A percentile compares a stretch with the other conserved stretches of the same genome.
Conservation (phyloP, 1,284 basidiomycete genomes). For the Cutaneotrichosporon curvatum region DNA sequence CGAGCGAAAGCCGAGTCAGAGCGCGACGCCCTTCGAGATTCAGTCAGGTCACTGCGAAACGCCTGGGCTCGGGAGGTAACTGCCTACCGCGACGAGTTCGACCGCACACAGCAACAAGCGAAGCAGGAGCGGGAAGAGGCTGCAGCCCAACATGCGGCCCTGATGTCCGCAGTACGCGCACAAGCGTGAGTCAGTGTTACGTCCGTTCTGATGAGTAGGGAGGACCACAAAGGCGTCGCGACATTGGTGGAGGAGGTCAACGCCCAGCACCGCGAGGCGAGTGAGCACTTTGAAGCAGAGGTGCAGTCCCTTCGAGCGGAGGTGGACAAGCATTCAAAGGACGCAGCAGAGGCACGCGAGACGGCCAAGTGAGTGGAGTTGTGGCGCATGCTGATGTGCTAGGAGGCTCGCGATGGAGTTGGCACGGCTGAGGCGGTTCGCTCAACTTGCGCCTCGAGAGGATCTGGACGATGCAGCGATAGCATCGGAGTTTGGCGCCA, state of each 20-base stretch:
- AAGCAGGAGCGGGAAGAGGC: slow-evolving; percentile 31
- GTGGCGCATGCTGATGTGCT: background rate
- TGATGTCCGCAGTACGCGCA: slow-evolving; percentile 31
- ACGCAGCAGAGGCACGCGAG: slow-evolving; percentile 19
- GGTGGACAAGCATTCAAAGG: slow-evolving; percentile 22
- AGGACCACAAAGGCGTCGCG: slow-evolving; percentile 25
- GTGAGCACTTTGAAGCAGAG: slow-evolving; percentile 21
- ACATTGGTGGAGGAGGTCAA: slow-evolving; percentile 22
- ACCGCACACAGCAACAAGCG: slow-evolving; percentile 21
- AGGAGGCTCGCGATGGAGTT: background rate
- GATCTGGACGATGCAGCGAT: slow-evolving; percentile 2
- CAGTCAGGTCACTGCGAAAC: slow-evolving; percentile 35
- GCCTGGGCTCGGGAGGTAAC: slow-evolving; percentile 40
- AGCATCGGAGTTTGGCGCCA: background rate
- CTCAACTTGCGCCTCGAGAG: background rate
- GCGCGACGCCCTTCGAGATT: slow-evolving; percentile 29
- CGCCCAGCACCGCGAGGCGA: slow-evolving; percentile 10
- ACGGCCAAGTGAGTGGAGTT: slow-evolving; percentile 33
- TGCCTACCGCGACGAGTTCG: slow-evolving; percentile 29
- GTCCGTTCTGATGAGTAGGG: slow-evolving; percentile 12
- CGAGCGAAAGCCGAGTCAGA: slow-evolving; percentile 37
- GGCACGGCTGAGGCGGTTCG: background rate
- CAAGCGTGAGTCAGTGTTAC: slow-evolving; percentile 26
- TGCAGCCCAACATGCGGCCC: slow-evolving; percentile 24
- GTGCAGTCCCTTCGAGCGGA: slow-evolving; percentile 16